phyloP scores from a whole-genome alignment of 2,329 filamentous ascomycete genomes.

The Pezicula rhizophila region DNA sequence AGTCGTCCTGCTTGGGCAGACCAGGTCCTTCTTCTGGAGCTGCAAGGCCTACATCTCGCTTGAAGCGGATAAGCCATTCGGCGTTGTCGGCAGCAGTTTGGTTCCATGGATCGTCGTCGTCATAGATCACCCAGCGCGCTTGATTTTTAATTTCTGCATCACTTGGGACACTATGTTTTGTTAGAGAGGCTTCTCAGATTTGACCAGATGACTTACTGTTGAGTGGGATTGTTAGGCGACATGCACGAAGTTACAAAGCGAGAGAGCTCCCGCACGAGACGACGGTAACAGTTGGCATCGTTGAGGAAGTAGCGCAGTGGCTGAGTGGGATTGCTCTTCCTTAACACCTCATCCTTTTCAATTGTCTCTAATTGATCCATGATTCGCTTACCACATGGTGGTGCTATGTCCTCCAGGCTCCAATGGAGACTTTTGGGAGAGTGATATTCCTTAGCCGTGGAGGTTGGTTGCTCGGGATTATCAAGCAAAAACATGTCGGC shows the following conservation, averaged over 20 bases:
- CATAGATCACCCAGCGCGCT: constrained; percentile 56
- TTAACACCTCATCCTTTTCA: constrained; percentile 21
- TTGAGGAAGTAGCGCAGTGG: constrained; percentile 42
- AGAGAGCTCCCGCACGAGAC: constrained; percentile 46
- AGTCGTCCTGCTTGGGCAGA: constrained; percentile 30
- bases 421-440: constrained; percentile 21
- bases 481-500: constrained; percentile 5
- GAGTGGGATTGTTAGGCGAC: constrained; percentile 54
- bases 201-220: constrained; percentile 31
- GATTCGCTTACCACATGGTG: not conserved
- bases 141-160: constrained; percentile 61
- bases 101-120: constrained; percentile 61
- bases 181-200: not conserved
- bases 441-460: constrained; percentile 1
- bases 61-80: constrained; percentile 59
- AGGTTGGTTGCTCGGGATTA: constrained; percentile 2
- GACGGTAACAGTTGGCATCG: constrained; percentile 54
- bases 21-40: constrained; percentile 43
- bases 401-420: constrained; percentile 15
- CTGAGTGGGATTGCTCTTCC: constrained; percentile 21
- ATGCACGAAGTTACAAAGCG: constrained; percentile 47
- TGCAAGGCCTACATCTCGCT: constrained; percentile 49
- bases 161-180: constrained; percentile 35
- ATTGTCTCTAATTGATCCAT: constrained; percentile 10
- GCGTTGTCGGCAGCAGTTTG: constrained; percentile 57